These are phyloP conservation scores for Plasmopara halstedii DNA, from an alignment of 352 stramenopile genomes.

Conservation along the genomic window DNA sequence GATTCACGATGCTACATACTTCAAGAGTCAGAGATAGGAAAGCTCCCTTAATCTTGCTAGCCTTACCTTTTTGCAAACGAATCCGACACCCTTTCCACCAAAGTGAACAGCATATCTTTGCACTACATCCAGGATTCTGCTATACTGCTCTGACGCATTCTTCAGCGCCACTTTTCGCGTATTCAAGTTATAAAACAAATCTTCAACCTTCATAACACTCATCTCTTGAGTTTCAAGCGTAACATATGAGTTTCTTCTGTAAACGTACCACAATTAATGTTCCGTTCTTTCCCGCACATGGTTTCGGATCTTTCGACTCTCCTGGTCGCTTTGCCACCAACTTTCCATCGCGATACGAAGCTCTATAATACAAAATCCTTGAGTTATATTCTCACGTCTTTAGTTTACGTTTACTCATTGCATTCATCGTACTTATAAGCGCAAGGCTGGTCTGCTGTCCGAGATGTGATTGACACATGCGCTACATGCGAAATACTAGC, in stretches of 20 bases:
- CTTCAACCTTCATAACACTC: slow-evolving; percentile 69
- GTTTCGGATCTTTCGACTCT: slow-evolving; percentile 50
- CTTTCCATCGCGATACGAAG: slow-evolving; percentile 89
- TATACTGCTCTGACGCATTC: slow-evolving; percentile 92
- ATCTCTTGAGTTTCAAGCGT: not conserved
- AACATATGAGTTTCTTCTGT: not conserved
- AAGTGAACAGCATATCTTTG: slow-evolving; percentile 96
- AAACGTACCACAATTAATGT: slow-evolving; percentile 63
- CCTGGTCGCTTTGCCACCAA: slow-evolving; percentile 64
- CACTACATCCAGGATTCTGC: slow-evolving; percentile 91
- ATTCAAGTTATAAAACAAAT: slow-evolving; percentile 98
- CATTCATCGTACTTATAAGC: slow-evolving; percentile 59
- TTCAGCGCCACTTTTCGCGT: slow-evolving; percentile 90
- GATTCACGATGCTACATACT: slow-evolving; percentile 49
- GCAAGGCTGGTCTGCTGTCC: slow-evolving; percentile 63
- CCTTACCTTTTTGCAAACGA: slow-evolving; percentile 94
- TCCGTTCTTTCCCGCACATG: slow-evolving; percentile 74
- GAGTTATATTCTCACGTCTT: too few relatives aligned
- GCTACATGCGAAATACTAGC: slow-evolving; percentile 95
- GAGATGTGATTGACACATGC: slow-evolving; percentile 87
- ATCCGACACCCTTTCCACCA: slow-evolving; percentile 78
- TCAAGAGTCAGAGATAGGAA: too few relatives aligned
- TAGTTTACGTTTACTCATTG: not conserved
- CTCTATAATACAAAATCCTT: slow-evolving; percentile 30
- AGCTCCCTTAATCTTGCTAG: too few relatives aligned